Conservation (phyloP, 2,329 filamentous ascomycete genomes). For the Cladosporium colombiae region DNA sequence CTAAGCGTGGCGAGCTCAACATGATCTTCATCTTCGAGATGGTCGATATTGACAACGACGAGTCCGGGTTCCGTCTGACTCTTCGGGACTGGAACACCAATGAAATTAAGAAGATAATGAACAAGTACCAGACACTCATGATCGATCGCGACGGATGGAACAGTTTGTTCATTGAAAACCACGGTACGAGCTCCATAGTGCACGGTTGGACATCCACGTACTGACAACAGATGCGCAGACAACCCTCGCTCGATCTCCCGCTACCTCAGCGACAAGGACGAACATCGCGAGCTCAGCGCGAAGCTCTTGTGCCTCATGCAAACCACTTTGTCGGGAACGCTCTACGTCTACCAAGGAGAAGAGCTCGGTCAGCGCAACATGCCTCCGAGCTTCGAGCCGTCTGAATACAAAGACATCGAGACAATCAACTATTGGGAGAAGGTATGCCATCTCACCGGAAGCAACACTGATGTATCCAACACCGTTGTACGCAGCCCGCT, state of each 20-base stretch:
- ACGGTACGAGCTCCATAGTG: constrained; percentile 40
- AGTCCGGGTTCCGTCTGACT: constrained; percentile 38
- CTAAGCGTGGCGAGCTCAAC: constrained; percentile 45
- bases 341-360: constrained; percentile 55
- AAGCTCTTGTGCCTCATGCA: constrained; percentile 53
- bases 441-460: background rate
- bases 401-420: constrained; percentile 56
- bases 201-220: background rate
- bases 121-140: constrained; percentile 51
- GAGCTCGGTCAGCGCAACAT: constrained; percentile 55
- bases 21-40: constrained; percentile 54
- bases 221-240: constrained; percentile 23
- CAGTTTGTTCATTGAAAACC: constrained; percentile 55
- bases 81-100: constrained; percentile 42
- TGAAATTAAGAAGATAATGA: constrained; percentile 33
- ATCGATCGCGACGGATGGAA: constrained; percentile 53
- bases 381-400: constrained; percentile 44
- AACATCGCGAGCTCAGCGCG: constrained; percentile 47
- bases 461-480: background rate
- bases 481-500: constrained; percentile 7
- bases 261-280: constrained; percentile 50
- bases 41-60: constrained; percentile 42
- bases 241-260: constrained; percentile 53
- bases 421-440: constrained; percentile 58
- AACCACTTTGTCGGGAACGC: constrained; percentile 50